Evolutionary conservation across 2,329 filamentous ascomycete species (phyloP).

Genomic region (Colletotrichum karsti): DNA sequence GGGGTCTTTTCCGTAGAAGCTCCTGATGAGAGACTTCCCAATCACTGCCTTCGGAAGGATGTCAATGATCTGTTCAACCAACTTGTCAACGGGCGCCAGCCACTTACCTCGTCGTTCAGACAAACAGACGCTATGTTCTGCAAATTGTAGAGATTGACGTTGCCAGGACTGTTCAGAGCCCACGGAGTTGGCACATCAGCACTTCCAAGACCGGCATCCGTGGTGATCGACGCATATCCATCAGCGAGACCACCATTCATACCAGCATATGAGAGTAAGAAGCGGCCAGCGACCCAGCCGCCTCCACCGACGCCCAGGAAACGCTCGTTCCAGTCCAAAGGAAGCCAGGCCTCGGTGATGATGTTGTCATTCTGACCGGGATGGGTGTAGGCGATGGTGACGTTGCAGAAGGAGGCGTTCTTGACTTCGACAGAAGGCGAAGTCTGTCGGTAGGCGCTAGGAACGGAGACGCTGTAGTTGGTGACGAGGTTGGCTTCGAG

Average conservation of each 20-base stretch:
- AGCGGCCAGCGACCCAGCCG: conserved; percentile 36
- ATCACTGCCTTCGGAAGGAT: conserved; percentile 41
- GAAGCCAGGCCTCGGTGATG: conserved; percentile 35
- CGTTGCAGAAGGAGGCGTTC: conserved; percentile 19
- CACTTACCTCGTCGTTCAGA: conserved; percentile 51
- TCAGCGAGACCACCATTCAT: conserved; percentile 32
- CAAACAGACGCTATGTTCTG: conserved; percentile 42
- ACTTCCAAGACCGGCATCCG: conserved; percentile 30
- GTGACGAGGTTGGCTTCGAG: conserved; percentile 24
- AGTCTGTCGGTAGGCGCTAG: conserved; percentile 4
- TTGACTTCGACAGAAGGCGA: conserved; percentile 17
- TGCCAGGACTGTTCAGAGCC: conserved; percentile 30
- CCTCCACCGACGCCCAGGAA: conserved; percentile 40
- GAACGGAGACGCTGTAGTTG: conserved; percentile 26
- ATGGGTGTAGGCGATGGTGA: conserved; percentile 8
- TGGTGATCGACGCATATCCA: conserved; percentile 32
- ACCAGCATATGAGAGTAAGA: conserved; percentile 13
- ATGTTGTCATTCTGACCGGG: conserved; percentile 32
- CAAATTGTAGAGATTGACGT: conserved; percentile 31
- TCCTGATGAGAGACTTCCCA: conserved; percentile 55
- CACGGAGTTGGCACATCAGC: conserved; percentile 11
- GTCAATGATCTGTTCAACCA: conserved; percentile 37
- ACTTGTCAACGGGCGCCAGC: not conserved
- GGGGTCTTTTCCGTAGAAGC: conserved; percentile 50
- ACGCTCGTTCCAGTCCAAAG: conserved; percentile 38